Evolutionary conservation across 2,329 filamentous ascomycete species (phyloP).

Genomic region (Fusarium denticulatum): DNA sequence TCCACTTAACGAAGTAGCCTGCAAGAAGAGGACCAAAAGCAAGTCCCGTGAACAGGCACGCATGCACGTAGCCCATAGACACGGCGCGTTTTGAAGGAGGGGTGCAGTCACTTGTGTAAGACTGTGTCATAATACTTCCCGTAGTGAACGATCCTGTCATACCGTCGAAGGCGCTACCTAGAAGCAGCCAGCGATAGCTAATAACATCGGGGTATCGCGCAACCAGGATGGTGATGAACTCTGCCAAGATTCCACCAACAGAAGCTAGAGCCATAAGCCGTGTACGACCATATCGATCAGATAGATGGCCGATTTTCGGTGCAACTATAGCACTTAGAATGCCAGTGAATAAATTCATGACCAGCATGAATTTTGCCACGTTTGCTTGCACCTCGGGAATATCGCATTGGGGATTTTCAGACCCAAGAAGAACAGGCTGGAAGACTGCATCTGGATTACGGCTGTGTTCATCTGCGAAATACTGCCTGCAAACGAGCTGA

Average conservation of each 20-base stretch:
- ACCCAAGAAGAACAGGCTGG: conserved; percentile 72
- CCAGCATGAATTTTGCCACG: conserved; percentile 81
- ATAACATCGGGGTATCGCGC: conserved; percentile 78
- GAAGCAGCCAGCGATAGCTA: conserved; percentile 80
- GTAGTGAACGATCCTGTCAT: conserved; percentile 89
- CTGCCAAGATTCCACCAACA: conserved; percentile 76
- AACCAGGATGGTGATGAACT: conserved; percentile 81
- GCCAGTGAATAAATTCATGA: conserved; percentile 78
- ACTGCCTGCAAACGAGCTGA: conserved; percentile 82
- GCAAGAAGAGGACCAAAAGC: conserved; percentile 86
- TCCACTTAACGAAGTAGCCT: conserved; percentile 80
- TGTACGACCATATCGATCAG: conserved; percentile 86
- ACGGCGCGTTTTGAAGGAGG: conserved; percentile 81
- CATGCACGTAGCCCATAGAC: conserved; percentile 89
- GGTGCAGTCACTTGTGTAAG: conserved; percentile 91
- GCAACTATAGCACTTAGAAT: conserved; percentile 81
- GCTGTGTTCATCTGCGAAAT: conserved; percentile 75
- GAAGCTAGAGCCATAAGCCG: conserved; percentile 78
- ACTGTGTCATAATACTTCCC: conserved; percentile 78
- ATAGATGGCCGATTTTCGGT: conserved; percentile 84
- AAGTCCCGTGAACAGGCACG: conserved; percentile 87
- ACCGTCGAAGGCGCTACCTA: conserved; percentile 83
- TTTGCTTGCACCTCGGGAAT: conserved; percentile 80
- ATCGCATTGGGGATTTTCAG: conserved; percentile 81
- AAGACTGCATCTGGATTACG: conserved; percentile 68